Evolutionary conservation across 306 rosid genomes (phyloP), one percentile per base, ranked within the genome.

Genomic region (Sophora flavescens): DNA sequence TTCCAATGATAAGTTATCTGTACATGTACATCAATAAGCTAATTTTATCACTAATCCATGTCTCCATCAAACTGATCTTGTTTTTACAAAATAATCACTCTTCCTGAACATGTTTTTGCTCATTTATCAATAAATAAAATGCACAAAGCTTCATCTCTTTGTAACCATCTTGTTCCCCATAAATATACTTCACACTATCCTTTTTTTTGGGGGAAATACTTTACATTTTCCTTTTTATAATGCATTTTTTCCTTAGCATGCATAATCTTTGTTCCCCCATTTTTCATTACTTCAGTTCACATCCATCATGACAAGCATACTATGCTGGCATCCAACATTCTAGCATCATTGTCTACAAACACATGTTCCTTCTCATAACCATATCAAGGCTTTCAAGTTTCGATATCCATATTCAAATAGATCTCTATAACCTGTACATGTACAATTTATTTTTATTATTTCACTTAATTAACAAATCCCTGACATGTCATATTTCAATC

Each of bases 251-350:
- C 71, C 79, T 35, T 18, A 44, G 62, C 18, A n/a, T 33, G 32
- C 36, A 35, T 54, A 33, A 45, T 17, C 4, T 22, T 35, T 44
- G 2, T 64, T 36, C 36, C 62, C 69, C 64, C 32, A 45, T 6
- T 54, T 18, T 53, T 63, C n/a, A 58, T 64, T 63, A 32, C 60
- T 61, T 30, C 36, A 66, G 50, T 68, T 69, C 15, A 26, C 44
- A 60, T 68, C 65, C 72, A 13, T 39, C n/a, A n/a, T n/a, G 14
- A 28, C 66, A 70, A 52, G 42, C 47, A 22, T 44, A 44, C 33
- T 12, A 17, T 61, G 51, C 14, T 16, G 28, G 61, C 44, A 65
- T 51, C n/a, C 14, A 1, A 26, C 57, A 33, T 57, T 33, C 12
- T 38, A 35, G 63, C 13, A 10, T 9, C 41, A 47, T n/a, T 10